Percentiles rank a stretch among this genome's conserved stretches.
Conservation (phyloP, 768 basidiomycete genomes). For the Boletus fagicola region DNA sequence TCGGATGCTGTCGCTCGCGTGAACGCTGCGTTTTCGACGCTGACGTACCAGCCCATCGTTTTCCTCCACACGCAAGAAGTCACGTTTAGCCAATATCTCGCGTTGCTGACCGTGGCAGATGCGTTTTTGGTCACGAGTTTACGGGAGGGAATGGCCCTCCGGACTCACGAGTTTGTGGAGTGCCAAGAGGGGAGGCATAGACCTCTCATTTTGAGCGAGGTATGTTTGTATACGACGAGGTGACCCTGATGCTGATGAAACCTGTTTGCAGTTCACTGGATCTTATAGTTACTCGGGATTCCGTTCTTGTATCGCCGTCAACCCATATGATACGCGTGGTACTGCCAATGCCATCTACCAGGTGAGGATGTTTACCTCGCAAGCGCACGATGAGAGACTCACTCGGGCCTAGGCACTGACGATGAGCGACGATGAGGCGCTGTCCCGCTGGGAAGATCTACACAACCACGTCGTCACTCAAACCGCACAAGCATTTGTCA, state of each 20-base stretch:
- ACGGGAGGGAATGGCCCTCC: constrained; percentile 84
- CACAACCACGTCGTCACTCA: constrained; percentile 85
- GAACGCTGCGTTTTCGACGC: constrained; percentile 78
- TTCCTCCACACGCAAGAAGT: constrained; percentile 83
- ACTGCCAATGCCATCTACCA: constrained; percentile 78
- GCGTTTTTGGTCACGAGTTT: constrained; percentile 83
- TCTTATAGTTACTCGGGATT: constrained; percentile 86
- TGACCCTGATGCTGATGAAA: neutral
- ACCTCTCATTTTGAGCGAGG: constrained; percentile 79
- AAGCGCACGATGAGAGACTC: neutral
- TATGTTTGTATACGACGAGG: constrained; percentile 28
- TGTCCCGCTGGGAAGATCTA: constrained; percentile 78
- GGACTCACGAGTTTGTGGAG: constrained; percentile 81
- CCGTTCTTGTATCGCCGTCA: constrained; percentile 80
- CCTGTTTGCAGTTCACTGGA: constrained; percentile 64
- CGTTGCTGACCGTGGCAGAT: constrained; percentile 77
- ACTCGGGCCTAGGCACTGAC: constrained; percentile 51
- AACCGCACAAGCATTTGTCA: constrained; percentile 82
- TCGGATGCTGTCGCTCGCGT: constrained; percentile 72
- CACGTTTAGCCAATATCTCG: constrained; percentile 84
- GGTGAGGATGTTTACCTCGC: constrained; percentile 7
- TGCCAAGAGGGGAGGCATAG: constrained; percentile 71
- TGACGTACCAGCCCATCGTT: constrained; percentile 86
- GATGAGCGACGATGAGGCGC: constrained; percentile 73
- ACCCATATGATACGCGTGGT: constrained; percentile 83